Evolutionary conservation across 225 moss, liverwort and hornwort species (phyloP).

Genomic region (Takakia lepidozioides): DNA sequence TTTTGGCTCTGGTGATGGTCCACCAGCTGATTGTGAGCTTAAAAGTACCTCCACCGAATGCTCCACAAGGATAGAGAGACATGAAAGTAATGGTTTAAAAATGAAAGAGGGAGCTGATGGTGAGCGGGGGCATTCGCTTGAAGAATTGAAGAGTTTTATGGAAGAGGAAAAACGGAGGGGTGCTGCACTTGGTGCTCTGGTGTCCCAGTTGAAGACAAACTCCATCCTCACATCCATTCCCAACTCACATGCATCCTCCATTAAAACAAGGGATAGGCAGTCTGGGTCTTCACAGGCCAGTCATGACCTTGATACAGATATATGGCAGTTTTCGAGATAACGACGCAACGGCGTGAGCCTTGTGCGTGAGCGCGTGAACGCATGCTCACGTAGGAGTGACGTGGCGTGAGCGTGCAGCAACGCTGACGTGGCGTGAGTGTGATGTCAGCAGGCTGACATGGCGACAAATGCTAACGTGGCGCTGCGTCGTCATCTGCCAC

Average conservation of each 20-base stretch:
- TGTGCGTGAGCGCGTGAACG: too few species aligned
- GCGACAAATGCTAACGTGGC: too few species aligned
- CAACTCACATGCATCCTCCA: conserved; percentile 34
- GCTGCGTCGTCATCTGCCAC: too few species aligned
- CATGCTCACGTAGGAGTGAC: too few species aligned
- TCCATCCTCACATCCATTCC: conserved; percentile 21
- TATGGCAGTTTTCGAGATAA: too few species aligned
- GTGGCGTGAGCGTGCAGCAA: too few species aligned
- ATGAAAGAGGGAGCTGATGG: conserved; percentile 44
- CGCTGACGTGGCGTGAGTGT: too few species aligned
- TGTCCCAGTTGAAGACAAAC: conserved; percentile 80
- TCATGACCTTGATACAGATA: conserved; percentile 20
- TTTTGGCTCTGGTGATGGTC: conserved; percentile 27
- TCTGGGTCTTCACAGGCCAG: conserved; percentile 18
- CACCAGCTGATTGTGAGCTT: conserved; percentile 21
- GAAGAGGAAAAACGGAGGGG: conserved; percentile 64
- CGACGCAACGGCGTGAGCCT: too few species aligned
- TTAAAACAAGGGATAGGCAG: too few species aligned
- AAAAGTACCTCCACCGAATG: conserved; percentile 14
- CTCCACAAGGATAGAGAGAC: conserved; percentile 18
- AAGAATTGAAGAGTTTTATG: conserved; percentile 67
- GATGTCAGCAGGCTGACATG: too few species aligned
- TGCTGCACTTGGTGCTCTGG: conserved; percentile 67
- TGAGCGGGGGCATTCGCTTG: conserved; percentile 32
- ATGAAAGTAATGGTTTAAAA: conserved; percentile 29